A percentile compares a stretch with the other conserved stretches of the same genome.
phyloP scores from a whole-genome alignment of 306 rosid species.

The Crataegus laevigata region DNA sequence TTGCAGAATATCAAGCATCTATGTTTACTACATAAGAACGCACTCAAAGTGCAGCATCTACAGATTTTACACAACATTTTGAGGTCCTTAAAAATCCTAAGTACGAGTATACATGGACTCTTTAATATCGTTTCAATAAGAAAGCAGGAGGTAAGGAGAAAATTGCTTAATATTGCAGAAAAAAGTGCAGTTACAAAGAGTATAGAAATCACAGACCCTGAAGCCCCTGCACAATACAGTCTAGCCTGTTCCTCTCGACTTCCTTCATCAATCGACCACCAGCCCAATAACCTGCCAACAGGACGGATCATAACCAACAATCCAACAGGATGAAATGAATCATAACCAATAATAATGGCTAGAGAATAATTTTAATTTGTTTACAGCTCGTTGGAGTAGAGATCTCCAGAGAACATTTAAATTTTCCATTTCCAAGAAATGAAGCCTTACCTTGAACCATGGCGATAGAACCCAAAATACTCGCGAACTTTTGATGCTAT shows the following conservation, averaged over 20 bases:
- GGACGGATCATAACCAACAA: neutral
- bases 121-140: neutral
- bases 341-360: conserved; percentile 6
- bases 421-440: neutral
- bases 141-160: conserved; percentile 1
- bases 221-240: conserved; percentile 46
- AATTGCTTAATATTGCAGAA: conserved; percentile 4
- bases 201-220: conserved; percentile 48
- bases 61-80: neutral
- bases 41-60: neutral
- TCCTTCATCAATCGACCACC: conserved; percentile 94
- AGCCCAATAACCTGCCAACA: conserved; percentile 65
- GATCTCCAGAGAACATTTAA: conserved; percentile 16
- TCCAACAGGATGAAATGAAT: neutral
- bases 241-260: conserved; percentile 89
- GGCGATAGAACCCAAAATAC: conserved; percentile 64
- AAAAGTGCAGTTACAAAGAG: conserved; percentile 9
- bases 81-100: neutral
- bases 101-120: neutral
- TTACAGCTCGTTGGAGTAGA: conserved; percentile 1
- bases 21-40: neutral
- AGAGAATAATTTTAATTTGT: neutral
- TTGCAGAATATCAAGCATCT: neutral
- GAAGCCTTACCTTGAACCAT: conserved; percentile 60
- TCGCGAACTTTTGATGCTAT: conserved; percentile 54